Evolutionary conservation across 2,329 filamentous ascomycete genomes (phyloP), one percentile per base, ranked within the genome.

Genomic region (Aschersonia sp.): DNA sequence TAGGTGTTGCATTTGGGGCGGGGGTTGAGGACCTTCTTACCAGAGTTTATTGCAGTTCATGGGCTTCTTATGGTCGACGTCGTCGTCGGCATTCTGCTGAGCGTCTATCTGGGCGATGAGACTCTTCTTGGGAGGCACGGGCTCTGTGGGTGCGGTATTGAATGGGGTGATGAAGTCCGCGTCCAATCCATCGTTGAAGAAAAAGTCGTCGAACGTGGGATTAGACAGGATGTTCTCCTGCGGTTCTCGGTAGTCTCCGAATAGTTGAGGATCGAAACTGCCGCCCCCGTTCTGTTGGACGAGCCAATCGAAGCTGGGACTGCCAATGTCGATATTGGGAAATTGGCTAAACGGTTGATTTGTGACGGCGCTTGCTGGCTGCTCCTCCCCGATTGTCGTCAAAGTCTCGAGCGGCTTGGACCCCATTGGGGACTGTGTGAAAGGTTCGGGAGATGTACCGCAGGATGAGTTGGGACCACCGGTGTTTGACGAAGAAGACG

Each of bases 41-140:
- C 91, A 97, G 46, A 97, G 89, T 62, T 92, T 89, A 56, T 85
- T 89, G 68, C 89, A 96, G 51, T 78, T 88, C 57, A 95, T 73
- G 59, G 83, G 72, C 32, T 59, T 52, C 51, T 63, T 58, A 4
- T 81, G 67, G 41, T 72, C 62, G 38, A 84, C 83, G 5, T 91
- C 84, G 5, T 82, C 79, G 6, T 82, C 75, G 4, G 78, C 72
- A 49, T 87, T 78, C 62, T 87, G 82, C 51, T 81, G 70, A 12
- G 78, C 80, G 58, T 94, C 89, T 52, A 94, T 86, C 61, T 87
- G 77, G 40, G 82, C 77, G 52, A 94, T 77, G 41, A 94, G 74
- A 55, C 85, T 84, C 58, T 80, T 81, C 69, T 83, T 85, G 1
- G 50, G 32, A 5, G 32, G 31, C n/a, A 28, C 31, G 6, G 5